Conservation (phyloP, 116 monocot species). For the Iris pallida region DNA sequence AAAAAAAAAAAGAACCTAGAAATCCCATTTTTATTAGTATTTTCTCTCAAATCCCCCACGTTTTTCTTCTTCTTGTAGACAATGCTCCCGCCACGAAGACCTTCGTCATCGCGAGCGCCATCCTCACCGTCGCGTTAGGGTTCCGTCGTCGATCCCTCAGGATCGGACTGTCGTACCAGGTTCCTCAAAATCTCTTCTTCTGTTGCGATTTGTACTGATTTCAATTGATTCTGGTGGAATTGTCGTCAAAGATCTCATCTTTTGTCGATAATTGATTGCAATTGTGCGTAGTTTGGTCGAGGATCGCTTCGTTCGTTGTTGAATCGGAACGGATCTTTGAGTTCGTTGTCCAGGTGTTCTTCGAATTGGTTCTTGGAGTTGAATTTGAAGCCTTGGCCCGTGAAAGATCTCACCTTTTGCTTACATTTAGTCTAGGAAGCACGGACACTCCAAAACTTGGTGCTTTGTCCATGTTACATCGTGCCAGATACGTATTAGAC, state of each 20-base stretch:
- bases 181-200: background rate
- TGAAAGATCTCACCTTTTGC: too few species aligned
- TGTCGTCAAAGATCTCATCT: too few species aligned
- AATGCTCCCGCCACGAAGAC: conserved; percentile 81
- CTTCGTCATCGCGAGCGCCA: conserved; percentile 44
- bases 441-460: too few species aligned
- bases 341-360: too few species aligned
- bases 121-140: conserved; percentile 59
- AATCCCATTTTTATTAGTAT: background rate
- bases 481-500: too few species aligned
- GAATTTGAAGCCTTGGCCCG: too few species aligned
- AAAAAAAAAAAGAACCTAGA: background rate
- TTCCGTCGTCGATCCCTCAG: conserved; percentile 31
- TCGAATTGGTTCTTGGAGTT: too few species aligned
- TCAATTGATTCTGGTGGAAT: background rate
- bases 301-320: too few species aligned
- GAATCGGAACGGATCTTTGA: too few species aligned
- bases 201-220: background rate
- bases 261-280: too few species aligned
- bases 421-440: too few species aligned
- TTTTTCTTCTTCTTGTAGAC: conserved; percentile 29
- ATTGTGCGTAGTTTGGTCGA: background rate
- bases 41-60: background rate
- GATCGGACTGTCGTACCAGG: conserved; percentile 72
- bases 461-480: too few species aligned